Conservation (phyloP, 1,284 basidiomycete genomes). For the Tetrapyrgos nigripes region DNA sequence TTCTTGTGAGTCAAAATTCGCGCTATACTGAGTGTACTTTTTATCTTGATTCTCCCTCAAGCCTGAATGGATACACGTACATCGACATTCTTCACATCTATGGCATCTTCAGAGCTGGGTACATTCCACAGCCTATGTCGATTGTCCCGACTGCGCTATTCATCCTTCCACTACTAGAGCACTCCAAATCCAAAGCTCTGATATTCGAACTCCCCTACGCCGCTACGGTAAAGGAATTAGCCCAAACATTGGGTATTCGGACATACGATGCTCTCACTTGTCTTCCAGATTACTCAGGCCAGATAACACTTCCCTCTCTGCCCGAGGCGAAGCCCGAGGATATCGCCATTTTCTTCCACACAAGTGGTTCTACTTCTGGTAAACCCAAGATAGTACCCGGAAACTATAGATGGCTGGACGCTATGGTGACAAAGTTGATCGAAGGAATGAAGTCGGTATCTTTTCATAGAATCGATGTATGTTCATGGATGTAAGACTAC, state of each 20-base stretch:
- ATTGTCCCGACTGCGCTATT: conserved; percentile 64
- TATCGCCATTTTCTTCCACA: conserved; percentile 68
- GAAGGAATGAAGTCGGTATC: not conserved
- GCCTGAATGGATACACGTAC: conserved; percentile 67
- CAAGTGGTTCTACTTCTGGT: conserved; percentile 72
- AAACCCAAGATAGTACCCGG: conserved; percentile 73
- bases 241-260: conserved; percentile 33
- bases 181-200: conserved; percentile 57
- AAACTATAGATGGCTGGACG: conserved; percentile 59
- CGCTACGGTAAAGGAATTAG: not conserved
- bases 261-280: not conserved
- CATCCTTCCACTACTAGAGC: conserved; percentile 59
- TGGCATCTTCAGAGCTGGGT: conserved; percentile 66
- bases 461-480: too few relatives aligned
- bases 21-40: not conserved
- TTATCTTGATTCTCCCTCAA: conserved; percentile 24
- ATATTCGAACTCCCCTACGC: conserved; percentile 53
- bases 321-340: conserved; percentile 41
- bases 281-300: not conserved
- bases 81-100: conserved; percentile 68
- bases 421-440: conserved; percentile 33
- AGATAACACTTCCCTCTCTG: conserved; percentile 44
- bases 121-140: conserved; percentile 68
- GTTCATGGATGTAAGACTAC: not conserved
- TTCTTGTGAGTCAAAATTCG: conserved; percentile 50